Conservation (phyloP, 2,329 filamentous ascomycete species). For the Phaeosphaeriaceae sp. region DNA sequence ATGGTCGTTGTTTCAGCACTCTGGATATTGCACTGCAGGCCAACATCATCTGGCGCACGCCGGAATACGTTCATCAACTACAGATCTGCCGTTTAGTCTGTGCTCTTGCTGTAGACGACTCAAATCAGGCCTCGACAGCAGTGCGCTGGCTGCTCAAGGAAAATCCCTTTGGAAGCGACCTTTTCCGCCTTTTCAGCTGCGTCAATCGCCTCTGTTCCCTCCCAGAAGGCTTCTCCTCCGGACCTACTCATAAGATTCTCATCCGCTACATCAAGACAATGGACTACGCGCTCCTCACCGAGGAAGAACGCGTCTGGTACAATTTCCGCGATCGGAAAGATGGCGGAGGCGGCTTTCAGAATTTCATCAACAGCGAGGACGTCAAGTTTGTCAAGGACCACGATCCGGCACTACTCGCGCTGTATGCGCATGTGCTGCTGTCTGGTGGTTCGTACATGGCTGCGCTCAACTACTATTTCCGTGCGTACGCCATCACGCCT, state of each 20-base stretch:
- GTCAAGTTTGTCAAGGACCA: constrained; percentile 50
- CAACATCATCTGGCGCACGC: constrained; percentile 79
- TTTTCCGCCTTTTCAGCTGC: constrained; percentile 82
- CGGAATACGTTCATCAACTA: constrained; percentile 73
- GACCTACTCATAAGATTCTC: constrained; percentile 88
- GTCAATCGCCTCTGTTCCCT: constrained; percentile 80
- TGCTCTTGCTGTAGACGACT: constrained; percentile 80
- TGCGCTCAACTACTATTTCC: constrained; percentile 86
- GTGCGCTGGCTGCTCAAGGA: constrained; percentile 86
- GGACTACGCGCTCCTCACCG: constrained; percentile 71
- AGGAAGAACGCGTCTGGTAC: constrained; percentile 56
- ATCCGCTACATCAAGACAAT: constrained; percentile 90
- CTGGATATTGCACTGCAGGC: constrained; percentile 81
- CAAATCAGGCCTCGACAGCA: constrained; percentile 75
- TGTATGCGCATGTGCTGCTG: constrained; percentile 91
- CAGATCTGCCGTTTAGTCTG: constrained; percentile 84
- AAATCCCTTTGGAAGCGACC: constrained; percentile 79
- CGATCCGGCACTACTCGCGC: constrained; percentile 82
- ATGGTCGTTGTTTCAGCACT: constrained; percentile 78
- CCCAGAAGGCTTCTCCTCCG: constrained; percentile 77
- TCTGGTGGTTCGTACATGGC: constrained; percentile 83
- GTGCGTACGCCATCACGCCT: constrained; percentile 71
- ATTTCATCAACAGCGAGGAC: constrained; percentile 48
- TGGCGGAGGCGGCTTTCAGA: constrained; percentile 49
- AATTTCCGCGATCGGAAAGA: constrained; percentile 47